Evolutionary conservation across 2,329 filamentous ascomycete species (phyloP).

Genomic region (Bipolaris sorokiniana): DNA sequence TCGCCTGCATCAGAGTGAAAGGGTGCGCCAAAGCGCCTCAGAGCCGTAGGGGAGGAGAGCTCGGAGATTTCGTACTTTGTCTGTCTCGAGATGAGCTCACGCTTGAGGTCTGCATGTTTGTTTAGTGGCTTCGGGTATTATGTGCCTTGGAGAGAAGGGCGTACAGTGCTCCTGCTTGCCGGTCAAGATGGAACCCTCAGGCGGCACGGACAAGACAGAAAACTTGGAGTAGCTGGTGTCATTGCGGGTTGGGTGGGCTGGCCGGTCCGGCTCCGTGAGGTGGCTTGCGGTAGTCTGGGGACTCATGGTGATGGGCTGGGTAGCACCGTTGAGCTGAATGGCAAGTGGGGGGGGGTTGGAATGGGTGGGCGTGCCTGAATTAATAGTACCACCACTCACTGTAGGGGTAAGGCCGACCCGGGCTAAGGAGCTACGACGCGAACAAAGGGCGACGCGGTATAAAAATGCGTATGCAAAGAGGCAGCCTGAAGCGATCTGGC

Average conservation of each 20-base stretch:
- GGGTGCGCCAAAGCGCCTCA: slow-evolving; percentile 92
- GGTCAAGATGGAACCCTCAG: slow-evolving; percentile 71
- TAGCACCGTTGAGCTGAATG: slow-evolving; percentile 42
- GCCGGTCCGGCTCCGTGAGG: slow-evolving; percentile 31
- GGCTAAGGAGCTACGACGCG: slow-evolving; percentile 14
- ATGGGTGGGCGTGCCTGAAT: slow-evolving; percentile 34
- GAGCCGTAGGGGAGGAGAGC: slow-evolving; percentile 90
- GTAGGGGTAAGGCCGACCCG: background rate
- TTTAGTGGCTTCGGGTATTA: slow-evolving; percentile 15
- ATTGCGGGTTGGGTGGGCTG: slow-evolving; percentile 25
- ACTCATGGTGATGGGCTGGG: slow-evolving; percentile 42
- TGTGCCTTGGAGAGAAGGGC: slow-evolving; percentile 36
- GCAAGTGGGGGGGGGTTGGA: slow-evolving; percentile 33
- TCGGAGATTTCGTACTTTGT: slow-evolving; percentile 89
- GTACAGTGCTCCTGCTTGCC: slow-evolving; percentile 98
- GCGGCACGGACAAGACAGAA: slow-evolving; percentile 56
- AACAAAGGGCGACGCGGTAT: slow-evolving; percentile 7
- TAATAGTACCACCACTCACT: slow-evolving; percentile 5
- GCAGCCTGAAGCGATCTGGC: slow-evolving; percentile 6
- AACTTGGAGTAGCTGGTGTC: slow-evolving; percentile 47
- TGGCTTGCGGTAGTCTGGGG: slow-evolving; percentile 27
- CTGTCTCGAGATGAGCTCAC: slow-evolving; percentile 90
- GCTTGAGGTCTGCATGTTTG: slow-evolving; percentile 76
- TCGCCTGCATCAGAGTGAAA: slow-evolving; percentile 93
- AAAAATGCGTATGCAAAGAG: slow-evolving; percentile 7